Conservation (phyloP, 2,329 filamentous ascomycete genomes). For the Penicillium sp. region DNA sequence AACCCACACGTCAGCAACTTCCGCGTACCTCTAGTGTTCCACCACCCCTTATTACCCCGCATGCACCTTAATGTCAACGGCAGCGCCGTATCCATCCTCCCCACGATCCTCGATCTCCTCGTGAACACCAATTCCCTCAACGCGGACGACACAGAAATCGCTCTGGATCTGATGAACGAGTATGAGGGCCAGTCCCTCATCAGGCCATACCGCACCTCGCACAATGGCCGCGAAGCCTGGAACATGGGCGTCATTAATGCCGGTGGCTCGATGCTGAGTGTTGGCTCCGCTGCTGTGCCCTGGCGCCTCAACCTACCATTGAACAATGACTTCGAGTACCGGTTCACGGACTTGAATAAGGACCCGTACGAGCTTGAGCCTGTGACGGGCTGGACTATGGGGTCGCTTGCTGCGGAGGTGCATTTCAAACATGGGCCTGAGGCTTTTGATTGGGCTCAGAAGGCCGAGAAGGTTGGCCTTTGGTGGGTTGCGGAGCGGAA, state of each 20-base stretch:
- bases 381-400: conserved; percentile 29
- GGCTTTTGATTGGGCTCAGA: conserved; percentile 33
- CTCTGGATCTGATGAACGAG: conserved; percentile 39
- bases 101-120: conserved; percentile 46
- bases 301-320: conserved; percentile 70
- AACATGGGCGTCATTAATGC: conserved; percentile 33
- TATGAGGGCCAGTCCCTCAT: conserved; percentile 49
- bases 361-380: conserved; percentile 34
- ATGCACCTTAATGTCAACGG: conserved; percentile 30
- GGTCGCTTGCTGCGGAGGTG: conserved; percentile 25
- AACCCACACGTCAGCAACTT: conserved; percentile 22
- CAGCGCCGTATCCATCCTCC: conserved; percentile 28
- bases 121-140: conserved; percentile 41
- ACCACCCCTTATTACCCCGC: conserved; percentile 20
- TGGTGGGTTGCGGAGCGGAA: conserved; percentile 40
- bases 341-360: conserved; percentile 31
- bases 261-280: conserved; percentile 50
- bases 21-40: conserved; percentile 20
- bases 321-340: conserved; percentile 62
- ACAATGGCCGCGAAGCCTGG: conserved; percentile 35
- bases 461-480: conserved; percentile 33
- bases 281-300: conserved; percentile 72
- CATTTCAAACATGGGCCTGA: conserved; percentile 26
- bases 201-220: conserved; percentile 34
- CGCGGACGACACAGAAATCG: conserved; percentile 28